Evolutionary conservation across 768 basidiomycete species (phyloP), one percentile per base, ranked within the genome.

Genomic region (Tremella fuciformis): DNA sequence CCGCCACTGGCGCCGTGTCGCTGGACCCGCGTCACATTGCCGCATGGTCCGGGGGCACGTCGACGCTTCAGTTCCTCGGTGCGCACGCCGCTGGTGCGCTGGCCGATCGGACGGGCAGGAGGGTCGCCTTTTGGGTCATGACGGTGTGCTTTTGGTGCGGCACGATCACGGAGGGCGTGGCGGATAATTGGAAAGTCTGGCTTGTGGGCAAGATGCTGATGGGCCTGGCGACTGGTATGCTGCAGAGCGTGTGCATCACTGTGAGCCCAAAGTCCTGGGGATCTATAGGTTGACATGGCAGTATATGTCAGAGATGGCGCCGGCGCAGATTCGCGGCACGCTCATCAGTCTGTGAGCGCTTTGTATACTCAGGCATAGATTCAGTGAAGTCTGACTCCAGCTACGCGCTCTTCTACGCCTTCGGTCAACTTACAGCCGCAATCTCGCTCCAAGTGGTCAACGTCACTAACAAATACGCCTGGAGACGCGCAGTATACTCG

Each of bases 221-320:
- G n/a, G n/a, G n/a, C n/a, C n/a, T n/a, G n/a, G n/a, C n/a, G n/a
- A n/a, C n/a, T n/a, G n/a, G n/a, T n/a, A n/a, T n/a, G n/a, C n/a
- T n/a, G n/a, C n/a, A n/a, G n/a, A n/a, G n/a, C n/a, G n/a, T n/a
- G n/a, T n/a, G n/a, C n/a, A n/a, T n/a, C n/a, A n/a, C n/a, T n/a
- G n/a, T n/a, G n/a, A n/a, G n/a, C n/a, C n/a, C n/a, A n/a, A n/a
- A n/a, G n/a, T n/a, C n/a, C n/a, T n/a, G n/a, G n/a, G n/a, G n/a
- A n/a, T n/a, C n/a, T n/a, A n/a, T n/a, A n/a, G n/a, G n/a, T n/a
- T n/a, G n/a, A 41, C 39, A 41, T 41, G 13, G 41, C 50, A 54
- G 7, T 63, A 63, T 50, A 46, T 50, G 6, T 63, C 62, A 8
- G 62, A 63, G 34, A 56, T 63, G 40, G 24, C 53, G 41, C 51